Conservation (phyloP, 75 land plant genomes). For the Pinus albicaulis region DNA sequence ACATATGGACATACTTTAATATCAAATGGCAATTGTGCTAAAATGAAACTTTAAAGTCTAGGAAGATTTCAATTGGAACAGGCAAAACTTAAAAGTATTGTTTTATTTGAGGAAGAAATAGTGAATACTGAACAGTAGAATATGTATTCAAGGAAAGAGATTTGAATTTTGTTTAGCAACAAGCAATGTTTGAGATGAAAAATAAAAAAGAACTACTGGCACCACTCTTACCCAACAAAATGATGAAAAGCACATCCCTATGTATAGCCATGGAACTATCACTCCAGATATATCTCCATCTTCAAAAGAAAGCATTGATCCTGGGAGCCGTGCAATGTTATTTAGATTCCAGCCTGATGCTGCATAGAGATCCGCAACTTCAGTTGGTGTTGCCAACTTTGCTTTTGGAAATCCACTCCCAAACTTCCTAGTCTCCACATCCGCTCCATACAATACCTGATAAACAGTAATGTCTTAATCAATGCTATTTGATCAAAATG, state of each 20-base stretch:
- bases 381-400: conserved; percentile 10
- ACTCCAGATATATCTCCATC: conserved; percentile 86
- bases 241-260: conserved; percentile 98
- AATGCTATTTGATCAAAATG: neutral
- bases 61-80: conserved; percentile 3
- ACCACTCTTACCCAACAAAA: conserved; percentile 92
- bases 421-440: conserved; percentile 79
- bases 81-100: neutral
- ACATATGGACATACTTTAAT: neutral
- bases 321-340: conserved; percentile 85
- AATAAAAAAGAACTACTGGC: neutral
- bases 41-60: neutral
- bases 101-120: neutral
- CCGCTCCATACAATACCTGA: conserved; percentile 95
- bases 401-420: conserved; percentile 90
- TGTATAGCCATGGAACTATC: conserved; percentile 91
- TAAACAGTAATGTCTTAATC: neutral
- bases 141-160: neutral
- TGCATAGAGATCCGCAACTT: conserved; percentile 43
- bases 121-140: neutral
- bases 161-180: neutral
- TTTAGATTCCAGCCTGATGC: conserved; percentile 94
- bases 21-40: conserved; percentile 1
- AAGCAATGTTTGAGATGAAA: neutral
- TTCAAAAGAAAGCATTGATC: conserved; percentile 82